Evolutionary conservation across 1,284 basidiomycete genomes (phyloP).

Genomic region (Puccinia hordei): DNA sequence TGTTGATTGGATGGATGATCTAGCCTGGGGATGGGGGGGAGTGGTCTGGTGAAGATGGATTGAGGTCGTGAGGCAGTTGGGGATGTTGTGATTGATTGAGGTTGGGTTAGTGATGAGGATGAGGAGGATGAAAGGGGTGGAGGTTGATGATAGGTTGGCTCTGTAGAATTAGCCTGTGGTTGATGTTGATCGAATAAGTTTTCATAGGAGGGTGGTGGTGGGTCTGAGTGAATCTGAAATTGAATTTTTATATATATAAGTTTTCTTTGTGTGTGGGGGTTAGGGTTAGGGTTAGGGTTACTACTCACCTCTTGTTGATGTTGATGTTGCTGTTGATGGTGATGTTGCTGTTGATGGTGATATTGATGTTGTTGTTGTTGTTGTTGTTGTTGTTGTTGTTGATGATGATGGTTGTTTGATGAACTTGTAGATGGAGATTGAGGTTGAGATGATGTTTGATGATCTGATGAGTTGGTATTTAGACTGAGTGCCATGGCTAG

Average conservation of each 20-base stretch:
- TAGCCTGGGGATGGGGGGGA: neutral
- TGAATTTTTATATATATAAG: neutral
- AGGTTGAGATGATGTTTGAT: neutral
- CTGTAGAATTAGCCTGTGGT: neutral
- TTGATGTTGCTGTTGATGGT: no score
- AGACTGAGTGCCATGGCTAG: constrained; percentile 33
- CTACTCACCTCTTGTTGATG: neutral
- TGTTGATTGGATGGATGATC: neutral
- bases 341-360: no score
- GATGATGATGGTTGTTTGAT: no score
- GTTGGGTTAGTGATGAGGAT: neutral
- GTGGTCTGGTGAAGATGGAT: constrained; percentile 3
- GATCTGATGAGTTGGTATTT: neutral
- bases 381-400: no score
- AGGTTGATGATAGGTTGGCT: neutral
- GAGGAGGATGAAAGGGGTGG: neutral
- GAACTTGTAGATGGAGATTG: neutral
- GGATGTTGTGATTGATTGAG: neutral
- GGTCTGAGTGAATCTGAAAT: neutral
- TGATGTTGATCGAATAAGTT: no score
- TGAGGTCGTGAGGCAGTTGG: neutral
- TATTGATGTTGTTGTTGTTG: no score
- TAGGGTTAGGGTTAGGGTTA: no score
- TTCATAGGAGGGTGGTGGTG: neutral
- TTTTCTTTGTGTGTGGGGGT: no score